Base-by-base conservation (phyloP, 257 asterid species). In the Primulina tabacum region DNA sequence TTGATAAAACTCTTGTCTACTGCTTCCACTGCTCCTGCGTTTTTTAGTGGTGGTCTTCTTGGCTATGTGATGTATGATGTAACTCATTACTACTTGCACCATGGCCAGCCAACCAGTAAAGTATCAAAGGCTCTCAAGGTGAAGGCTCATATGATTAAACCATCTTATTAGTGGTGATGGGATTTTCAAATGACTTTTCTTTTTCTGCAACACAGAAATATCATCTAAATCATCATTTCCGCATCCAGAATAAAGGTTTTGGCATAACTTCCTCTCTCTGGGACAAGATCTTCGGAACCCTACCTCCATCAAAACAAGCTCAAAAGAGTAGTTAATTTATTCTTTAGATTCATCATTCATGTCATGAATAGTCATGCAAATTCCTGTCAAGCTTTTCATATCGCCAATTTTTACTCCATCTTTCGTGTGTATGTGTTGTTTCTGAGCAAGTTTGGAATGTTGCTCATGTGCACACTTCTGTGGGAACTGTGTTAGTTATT, bases 141-240 rank as follows among this genome's bases (percentile, higher is more conserved):
- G 76, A 81, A 26, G 2, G 24, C 6, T 64, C 33, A 2, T 21
- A 55, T 35, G 29, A 28, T 2, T 16, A 0, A 34, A 40, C 35
- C 20, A 29, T 38, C 14, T 40, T 20, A 14, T 24, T 28, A 30
- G 35, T 26, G 8, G n/a, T 38, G 52, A 28, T 37, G 17, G 18
- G 18, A 50, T 50, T 14, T 50, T 50, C 57, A 5, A 14, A 14
- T 1, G 57, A 17, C 76, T 60, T 33, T 18, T 68, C 53, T 55
- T 47, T 24, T 53, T 28, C 26, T 50, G 26, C 71, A 59, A 28
- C 79, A 86, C 90, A 92, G 98, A 90, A 80, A 79, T 90, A 90
- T 77, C 97, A 93, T 76, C 77, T 93, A 73, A 88, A 89, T 69
- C 99, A 93, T 76, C 99, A 93, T 76, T 90, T 90, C 83, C 96